Base-by-base conservation (phyloP, 139 green algal species). In the Chlamydomonas sp. region DNA sequence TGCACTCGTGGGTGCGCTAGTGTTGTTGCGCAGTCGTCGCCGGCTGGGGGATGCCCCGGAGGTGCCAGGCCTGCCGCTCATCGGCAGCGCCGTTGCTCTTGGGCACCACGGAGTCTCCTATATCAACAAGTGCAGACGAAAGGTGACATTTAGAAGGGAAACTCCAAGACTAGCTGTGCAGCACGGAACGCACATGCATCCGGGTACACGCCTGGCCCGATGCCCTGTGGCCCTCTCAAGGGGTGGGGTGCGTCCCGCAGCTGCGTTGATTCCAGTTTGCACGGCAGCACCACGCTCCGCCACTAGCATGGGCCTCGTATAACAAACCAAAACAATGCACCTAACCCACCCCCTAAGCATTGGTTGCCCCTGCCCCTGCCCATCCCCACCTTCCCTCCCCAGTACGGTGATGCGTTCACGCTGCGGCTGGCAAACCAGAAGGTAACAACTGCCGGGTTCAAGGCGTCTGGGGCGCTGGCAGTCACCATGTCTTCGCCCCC, bases 71-170 rank as follows among this genome's bases (percentile, higher is more conserved):
- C 60, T 92, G 61, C 93, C 93, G 1, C 12, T 96, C 4, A 12
- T 96, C 2, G 93, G 93, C 61, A 89, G 86, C 68, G 86, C 88
- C 0, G 7, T 95, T 7, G 86, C 67, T 0, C 69, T 96, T 0
- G 90, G 88, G 5, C 66, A 63, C 0, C 83, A 91, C 8, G 93
- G 93, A 1, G 85, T 89, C 6, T 67, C 83, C 0, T 95, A 92
- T 80, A 90, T 95, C 5, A 67, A 73, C 3, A n/a, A 85, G 3
- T 92, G 89, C 86, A 67, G 90, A 2, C 71, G 83, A 49, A 69
- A 90, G 85, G 91, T 94, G 49, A 71, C 10, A 71, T 18, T 14
- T 71, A 18, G 10, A 71, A 18, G 66, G 10, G 66, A 14, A 10
- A 18, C 12, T 18, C 66, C 12, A 18, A 71, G 10, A 14, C 66